A percentile compares a stretch with the other conserved stretches of the same genome.
Conservation (phyloP, 176 grass and related monocot species). For the Microstegium vimineum region DNA sequence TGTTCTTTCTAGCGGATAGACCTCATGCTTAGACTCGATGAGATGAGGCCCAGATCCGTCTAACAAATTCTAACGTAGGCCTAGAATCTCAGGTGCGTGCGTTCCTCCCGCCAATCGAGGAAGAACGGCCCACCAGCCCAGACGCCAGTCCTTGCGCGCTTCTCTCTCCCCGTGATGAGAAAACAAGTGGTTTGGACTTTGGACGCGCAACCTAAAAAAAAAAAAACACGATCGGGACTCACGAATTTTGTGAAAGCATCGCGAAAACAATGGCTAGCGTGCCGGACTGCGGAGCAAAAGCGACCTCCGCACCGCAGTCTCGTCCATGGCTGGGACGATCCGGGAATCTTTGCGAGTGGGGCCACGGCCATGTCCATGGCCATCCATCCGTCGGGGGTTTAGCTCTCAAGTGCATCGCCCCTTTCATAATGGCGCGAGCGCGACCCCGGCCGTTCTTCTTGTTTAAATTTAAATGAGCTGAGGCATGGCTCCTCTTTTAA, state of each 20-base stretch:
- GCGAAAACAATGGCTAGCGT: not conserved
- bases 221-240: not conserved
- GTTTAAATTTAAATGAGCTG: conserved; percentile 26
- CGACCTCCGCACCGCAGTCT: not conserved
- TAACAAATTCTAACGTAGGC: too few relatives aligned
- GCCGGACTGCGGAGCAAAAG: not conserved
- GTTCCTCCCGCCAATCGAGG: too few relatives aligned
- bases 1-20: not conserved
- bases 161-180: too few relatives aligned
- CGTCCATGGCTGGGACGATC: not conserved
- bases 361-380: not conserved
- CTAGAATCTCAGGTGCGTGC: too few relatives aligned
- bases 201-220: too few relatives aligned
- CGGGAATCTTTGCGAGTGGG: conserved; percentile 12
- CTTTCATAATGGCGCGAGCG: conserved; percentile 1
- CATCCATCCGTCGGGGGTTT: not conserved
- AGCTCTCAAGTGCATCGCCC: conserved; percentile 20
- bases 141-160: too few relatives aligned
- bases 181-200: not conserved
- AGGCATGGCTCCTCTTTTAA: not conserved
- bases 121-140: too few relatives aligned
- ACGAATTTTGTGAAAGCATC: not conserved
- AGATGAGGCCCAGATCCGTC: too few relatives aligned
- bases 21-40: too few relatives aligned
- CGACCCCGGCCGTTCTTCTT: not conserved